Evolutionary conservation across 2,329 filamentous ascomycete species (phyloP).

Genomic region (Pestalotiopsis sp.): DNA sequence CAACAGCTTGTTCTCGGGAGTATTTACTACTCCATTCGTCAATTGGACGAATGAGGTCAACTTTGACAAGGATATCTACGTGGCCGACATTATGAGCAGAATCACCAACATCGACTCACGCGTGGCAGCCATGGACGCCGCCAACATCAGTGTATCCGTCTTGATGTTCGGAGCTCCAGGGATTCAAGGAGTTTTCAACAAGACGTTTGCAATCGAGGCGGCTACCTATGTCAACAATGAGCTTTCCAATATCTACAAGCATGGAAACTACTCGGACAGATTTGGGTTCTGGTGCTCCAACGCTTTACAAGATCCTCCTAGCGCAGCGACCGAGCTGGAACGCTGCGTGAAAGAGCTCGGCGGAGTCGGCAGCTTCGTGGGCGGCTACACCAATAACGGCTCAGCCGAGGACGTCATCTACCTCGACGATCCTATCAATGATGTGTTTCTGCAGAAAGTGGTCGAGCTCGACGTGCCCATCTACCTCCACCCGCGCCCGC

Average conservation of each 20-base stretch:
- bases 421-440: constrained; percentile 62
- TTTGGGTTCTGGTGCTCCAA: constrained; percentile 21
- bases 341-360: constrained; percentile 59
- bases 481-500: constrained; percentile 64
- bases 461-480: constrained; percentile 65
- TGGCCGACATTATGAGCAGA: not conserved
- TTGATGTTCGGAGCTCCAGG: constrained; percentile 52
- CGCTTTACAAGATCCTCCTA: constrained; percentile 52
- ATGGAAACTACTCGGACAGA: constrained; percentile 32
- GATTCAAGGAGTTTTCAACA: constrained; percentile 47
- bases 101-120: not conserved
- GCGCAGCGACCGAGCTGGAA: constrained; percentile 52
- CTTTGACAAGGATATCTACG: not conserved
- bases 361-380: constrained; percentile 65
- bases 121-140: not conserved
- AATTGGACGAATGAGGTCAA: not conserved
- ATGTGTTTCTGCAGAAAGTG: constrained; percentile 57
- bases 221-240: constrained; percentile 43
- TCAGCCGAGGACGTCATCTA: constrained; percentile 61
- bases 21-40: not conserved
- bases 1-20: not conserved
- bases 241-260: constrained; percentile 42
- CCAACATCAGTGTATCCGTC: constrained; percentile 26
- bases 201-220: constrained; percentile 33
- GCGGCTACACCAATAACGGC: constrained; percentile 63